Evolutionary conservation across 495 filamentous ascomycete genomes (phyloP).

Genomic region (Parathielavia appendiculata): DNA sequence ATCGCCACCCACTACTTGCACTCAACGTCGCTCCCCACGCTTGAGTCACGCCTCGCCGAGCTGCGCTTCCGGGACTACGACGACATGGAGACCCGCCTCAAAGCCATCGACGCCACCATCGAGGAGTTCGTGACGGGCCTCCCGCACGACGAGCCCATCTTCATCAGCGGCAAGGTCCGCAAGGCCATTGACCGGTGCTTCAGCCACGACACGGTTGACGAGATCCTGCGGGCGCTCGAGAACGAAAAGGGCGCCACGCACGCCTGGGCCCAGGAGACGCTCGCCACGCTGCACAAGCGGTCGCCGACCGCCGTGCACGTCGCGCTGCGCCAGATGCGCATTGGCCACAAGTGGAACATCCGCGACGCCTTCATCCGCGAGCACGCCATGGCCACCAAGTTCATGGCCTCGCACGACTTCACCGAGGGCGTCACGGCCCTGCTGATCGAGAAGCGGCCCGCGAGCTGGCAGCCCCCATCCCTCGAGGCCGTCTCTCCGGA

Average conservation of each 20-base stretch:
- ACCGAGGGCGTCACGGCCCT: conserved; percentile 74
- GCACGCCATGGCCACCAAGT: conserved; percentile 67
- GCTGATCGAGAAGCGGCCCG: conserved; percentile 60
- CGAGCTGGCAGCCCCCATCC: conserved; percentile 66
- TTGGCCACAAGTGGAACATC: conserved; percentile 71
- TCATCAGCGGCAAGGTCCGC: conserved; percentile 59
- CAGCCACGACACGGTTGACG: conserved; percentile 55
- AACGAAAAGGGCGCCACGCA: conserved; percentile 47
- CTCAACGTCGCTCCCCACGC: conserved; percentile 70
- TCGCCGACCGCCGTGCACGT: conserved; percentile 84
- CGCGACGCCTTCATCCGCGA: conserved; percentile 77
- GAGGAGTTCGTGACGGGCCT: conserved; percentile 85
- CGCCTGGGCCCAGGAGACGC: conserved; percentile 70
- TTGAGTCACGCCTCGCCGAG: conserved; percentile 83
- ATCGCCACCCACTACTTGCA: conserved; percentile 93
- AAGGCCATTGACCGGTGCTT: conserved; percentile 83
- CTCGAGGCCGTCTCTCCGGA: conserved; percentile 55
- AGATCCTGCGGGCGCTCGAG: conserved; percentile 64
- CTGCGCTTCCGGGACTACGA: conserved; percentile 77
- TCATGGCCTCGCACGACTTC: conserved; percentile 88
- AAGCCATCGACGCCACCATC: conserved; percentile 77
- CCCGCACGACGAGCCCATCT: conserved; percentile 61
- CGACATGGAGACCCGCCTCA: conserved; percentile 52
- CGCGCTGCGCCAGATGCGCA: conserved; percentile 70
- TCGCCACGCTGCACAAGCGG: conserved; percentile 62